Conservation (phyloP, 352 stramenopile species). For the Pythium rhizo-oryzae region DNA sequence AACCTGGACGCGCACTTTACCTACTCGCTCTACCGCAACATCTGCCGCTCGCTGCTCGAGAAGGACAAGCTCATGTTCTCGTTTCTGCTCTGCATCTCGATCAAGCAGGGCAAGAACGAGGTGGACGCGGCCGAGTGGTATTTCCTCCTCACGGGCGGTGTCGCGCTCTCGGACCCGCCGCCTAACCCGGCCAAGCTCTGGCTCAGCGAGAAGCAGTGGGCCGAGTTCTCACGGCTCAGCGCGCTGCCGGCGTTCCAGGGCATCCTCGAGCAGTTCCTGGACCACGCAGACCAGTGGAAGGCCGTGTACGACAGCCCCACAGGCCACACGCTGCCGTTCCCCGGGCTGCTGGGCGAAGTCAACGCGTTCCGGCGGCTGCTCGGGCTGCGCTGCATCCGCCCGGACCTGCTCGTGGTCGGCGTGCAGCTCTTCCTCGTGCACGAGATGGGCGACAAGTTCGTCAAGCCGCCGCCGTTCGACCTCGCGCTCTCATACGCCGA, state of each 20-base stretch:
- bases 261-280: conserved; percentile 84
- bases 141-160: conserved; percentile 93
- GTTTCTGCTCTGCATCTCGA: conserved; percentile 88
- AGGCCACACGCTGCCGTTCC: conserved; percentile 82
- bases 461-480: conserved; percentile 91
- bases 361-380: conserved; percentile 78
- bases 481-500: conserved; percentile 88
- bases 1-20: conserved; percentile 92
- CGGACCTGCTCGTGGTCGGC: conserved; percentile 85
- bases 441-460: conserved; percentile 91
- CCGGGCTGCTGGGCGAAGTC: conserved; percentile 58
- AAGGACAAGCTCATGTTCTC: conserved; percentile 96
- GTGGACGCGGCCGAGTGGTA: conserved; percentile 91
- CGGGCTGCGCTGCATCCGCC: conserved; percentile 80
- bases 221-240: conserved; percentile 90
- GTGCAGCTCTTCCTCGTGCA: conserved; percentile 91
- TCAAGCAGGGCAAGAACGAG: conserved; percentile 80
- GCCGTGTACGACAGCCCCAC: conserved; percentile 86
- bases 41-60: conserved; percentile 92
- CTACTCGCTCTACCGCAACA: conserved; percentile 92
- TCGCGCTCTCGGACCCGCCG: conserved; percentile 88
- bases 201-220: conserved; percentile 93
- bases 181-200: conserved; percentile 90
- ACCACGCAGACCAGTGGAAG: conserved; percentile 83
- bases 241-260: conserved; percentile 75